Evolutionary conservation across 257 asterid species (phyloP).

Genomic region (Primulina eburnea): DNA sequence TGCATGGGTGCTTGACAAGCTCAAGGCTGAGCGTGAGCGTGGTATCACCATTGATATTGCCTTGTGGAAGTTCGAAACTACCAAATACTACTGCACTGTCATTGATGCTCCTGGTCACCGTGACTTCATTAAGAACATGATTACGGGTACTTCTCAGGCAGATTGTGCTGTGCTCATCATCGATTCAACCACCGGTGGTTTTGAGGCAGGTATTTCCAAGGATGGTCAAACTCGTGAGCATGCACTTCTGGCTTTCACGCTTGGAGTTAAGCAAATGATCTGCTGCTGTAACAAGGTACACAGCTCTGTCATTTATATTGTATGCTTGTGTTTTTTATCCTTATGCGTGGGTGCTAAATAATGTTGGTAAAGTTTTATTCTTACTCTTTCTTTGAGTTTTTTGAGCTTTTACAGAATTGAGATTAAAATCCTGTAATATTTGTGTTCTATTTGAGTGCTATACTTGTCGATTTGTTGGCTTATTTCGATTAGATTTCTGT

Average conservation of each 20-base stretch:
- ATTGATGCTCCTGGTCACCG: slow-evolving; percentile 86
- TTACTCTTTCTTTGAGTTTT: neutral
- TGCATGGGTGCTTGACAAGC: slow-evolving; percentile 74
- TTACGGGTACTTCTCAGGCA: slow-evolving; percentile 82
- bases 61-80: slow-evolving; percentile 69
- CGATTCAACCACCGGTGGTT: slow-evolving; percentile 83
- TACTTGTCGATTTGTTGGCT: neutral
- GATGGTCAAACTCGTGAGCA: slow-evolving; percentile 92
- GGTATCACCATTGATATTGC: slow-evolving; percentile 71
- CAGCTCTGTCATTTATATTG: neutral
- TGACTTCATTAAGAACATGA: slow-evolving; percentile 69
- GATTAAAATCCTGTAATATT: neutral
- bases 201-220: slow-evolving; percentile 85
- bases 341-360: too few species aligned
- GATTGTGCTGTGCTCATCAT: slow-evolving; percentile 83
- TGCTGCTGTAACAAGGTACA: slow-evolving; percentile 71
- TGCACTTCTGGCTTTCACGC: slow-evolving; percentile 75
- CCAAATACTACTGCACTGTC: slow-evolving; percentile 61
- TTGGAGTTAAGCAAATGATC: slow-evolving; percentile 79
- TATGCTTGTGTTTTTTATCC: neutral
- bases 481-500: neutral
- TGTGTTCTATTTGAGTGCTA: neutral
- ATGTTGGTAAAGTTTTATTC: too few species aligned
- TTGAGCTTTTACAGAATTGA: too few species aligned
- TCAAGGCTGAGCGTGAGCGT: slow-evolving; percentile 73